These are phyloP conservation scores for Veloboletus limbatus DNA, from an alignment of 1,284 basidiomycete genomes.

Conservation along the genomic window DNA sequence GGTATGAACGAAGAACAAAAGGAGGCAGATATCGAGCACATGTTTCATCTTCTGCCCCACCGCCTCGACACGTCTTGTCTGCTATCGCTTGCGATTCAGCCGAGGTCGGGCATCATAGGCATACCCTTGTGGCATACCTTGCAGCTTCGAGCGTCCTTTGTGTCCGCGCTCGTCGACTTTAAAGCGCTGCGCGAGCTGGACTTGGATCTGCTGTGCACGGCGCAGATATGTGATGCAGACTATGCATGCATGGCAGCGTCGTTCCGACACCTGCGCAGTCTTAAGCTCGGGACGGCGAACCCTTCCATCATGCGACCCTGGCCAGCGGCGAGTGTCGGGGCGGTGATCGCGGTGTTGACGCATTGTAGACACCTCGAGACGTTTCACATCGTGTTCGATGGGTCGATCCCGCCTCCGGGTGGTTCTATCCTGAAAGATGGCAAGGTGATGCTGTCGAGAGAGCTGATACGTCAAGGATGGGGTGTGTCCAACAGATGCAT, in stretches of 20 bases:
- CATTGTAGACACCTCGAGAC: slow-evolving; percentile 14
- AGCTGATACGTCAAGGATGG: slow-evolving; percentile 2
- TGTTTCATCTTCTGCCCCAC: slow-evolving; percentile 8
- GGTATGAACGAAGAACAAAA: slow-evolving; percentile 1
- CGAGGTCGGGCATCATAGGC: background rate
- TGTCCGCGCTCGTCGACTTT: slow-evolving; percentile 11
- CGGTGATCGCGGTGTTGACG: slow-evolving; percentile 13
- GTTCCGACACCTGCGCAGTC: slow-evolving; percentile 5
- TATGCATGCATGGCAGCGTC: slow-evolving; percentile 8
- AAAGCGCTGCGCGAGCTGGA: slow-evolving; percentile 13
- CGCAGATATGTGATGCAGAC: slow-evolving; percentile 5
- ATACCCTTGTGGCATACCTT: slow-evolving; percentile 1
- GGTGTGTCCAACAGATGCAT: slow-evolving; percentile 8
- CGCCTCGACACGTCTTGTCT: slow-evolving; percentile 10
- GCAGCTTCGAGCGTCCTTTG: background rate
- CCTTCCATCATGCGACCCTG: background rate
- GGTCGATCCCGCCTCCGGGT: slow-evolving; percentile 1
- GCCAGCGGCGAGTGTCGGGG: slow-evolving; percentile 12
- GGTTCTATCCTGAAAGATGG: background rate
- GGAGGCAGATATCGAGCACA: background rate
- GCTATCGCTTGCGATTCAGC: slow-evolving; percentile 6
- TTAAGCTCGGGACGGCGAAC: slow-evolving; percentile 20
- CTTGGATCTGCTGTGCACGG: slow-evolving; percentile 10
- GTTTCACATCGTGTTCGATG: slow-evolving; percentile 20
- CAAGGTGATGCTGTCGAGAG: background rate